Percentiles rank a stretch among this genome's conserved stretches.
Conservation (phyloP, 352 stramenopile genomes). For the Phytophthora ohioensis region DNA sequence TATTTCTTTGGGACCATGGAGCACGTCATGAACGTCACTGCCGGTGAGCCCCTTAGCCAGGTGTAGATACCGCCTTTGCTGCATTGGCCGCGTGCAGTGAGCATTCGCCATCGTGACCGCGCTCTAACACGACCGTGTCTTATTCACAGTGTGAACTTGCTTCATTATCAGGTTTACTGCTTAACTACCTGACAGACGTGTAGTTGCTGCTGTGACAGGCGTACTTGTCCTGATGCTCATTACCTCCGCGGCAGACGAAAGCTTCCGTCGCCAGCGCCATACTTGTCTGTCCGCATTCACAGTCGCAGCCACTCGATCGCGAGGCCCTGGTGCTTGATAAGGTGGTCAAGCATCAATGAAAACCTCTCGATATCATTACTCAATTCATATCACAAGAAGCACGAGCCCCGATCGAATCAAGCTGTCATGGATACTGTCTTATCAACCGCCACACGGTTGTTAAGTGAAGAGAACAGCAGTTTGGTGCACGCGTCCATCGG, state of each 20-base stretch:
- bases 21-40: no score
- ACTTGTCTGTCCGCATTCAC: conserved; percentile 2
- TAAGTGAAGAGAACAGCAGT: conserved; percentile 37
- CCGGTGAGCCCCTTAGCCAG: no score
- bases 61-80: no score
- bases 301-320: background rate
- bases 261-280: background rate
- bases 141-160: background rate
- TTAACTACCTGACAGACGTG: background rate
- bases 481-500: conserved; percentile 44
- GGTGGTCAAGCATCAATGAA: background rate
- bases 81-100: no score
- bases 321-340: background rate
- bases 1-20: no score
- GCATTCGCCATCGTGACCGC: no score
- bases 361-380: background rate
- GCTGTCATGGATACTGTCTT: conserved; percentile 11
- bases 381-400: conserved; percentile 11
- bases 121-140: background rate
- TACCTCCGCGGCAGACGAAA: conserved; percentile 9
- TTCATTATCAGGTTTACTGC: background rate
- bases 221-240: background rate
- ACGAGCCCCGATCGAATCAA: conserved; percentile 3
- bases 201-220: background rate
- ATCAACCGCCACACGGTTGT: conserved; percentile 10